These are phyloP conservation scores for Dimocarpus longan DNA, from an alignment of 345 rosid genomes.

Conservation along the genomic window DNA sequence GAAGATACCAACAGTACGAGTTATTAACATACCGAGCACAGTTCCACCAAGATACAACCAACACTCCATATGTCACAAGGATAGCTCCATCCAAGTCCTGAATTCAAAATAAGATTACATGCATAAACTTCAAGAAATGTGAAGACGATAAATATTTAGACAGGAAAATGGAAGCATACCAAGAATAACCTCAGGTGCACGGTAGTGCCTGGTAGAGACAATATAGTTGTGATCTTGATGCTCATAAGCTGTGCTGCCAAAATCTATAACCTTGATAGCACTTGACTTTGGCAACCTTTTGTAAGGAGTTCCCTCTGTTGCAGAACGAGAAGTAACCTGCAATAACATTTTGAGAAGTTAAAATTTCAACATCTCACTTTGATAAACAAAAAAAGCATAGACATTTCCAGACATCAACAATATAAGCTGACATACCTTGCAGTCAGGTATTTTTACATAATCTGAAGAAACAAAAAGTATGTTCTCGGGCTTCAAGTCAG, in stretches of 20 bases:
- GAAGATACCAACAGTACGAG: background rate
- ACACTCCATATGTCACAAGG: constrained; percentile 76
- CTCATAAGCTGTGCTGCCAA: constrained; percentile 73
- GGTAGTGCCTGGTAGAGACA: constrained; percentile 76
- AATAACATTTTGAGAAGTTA: constrained; percentile 14
- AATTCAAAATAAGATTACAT: constrained; percentile 21
- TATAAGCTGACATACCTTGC: constrained; percentile 40
- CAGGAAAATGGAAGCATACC: constrained; percentile 36
- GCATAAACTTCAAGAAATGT: constrained; percentile 9
- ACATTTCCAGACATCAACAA: background rate
- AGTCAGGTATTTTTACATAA: constrained; percentile 60
- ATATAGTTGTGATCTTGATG: constrained; percentile 58
- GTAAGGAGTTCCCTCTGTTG: constrained; percentile 37
- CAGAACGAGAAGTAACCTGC: constrained; percentile 41
- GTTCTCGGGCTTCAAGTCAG: constrained; percentile 75
- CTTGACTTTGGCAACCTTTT: constrained; percentile 74
- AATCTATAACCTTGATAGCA: constrained; percentile 74
- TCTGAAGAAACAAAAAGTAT: constrained; percentile 63
- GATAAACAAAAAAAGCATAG: background rate
- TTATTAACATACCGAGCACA: constrained; percentile 54
- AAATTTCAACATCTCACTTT: background rate
- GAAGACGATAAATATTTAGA: background rate
- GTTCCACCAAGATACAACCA: constrained; percentile 72
- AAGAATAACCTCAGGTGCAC: constrained; percentile 80
- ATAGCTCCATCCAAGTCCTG: constrained; percentile 77